phyloP scores from a whole-genome alignment of 257 asterid species.

The Solanum boliviense region DNA sequence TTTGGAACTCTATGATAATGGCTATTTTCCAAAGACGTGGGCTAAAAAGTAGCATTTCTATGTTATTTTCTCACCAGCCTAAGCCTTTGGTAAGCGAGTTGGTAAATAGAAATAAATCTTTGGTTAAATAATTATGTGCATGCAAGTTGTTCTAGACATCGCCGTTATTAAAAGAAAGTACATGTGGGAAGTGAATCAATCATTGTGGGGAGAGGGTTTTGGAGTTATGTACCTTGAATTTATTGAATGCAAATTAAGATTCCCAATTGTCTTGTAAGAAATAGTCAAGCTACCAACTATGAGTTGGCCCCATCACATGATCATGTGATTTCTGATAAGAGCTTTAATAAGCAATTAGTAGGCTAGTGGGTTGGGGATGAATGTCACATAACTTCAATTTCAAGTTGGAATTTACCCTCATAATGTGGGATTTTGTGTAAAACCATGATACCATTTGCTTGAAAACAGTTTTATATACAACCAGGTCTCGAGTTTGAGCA shows the following conservation, averaged over 20 bases:
- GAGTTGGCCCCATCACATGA: conserved; percentile 23
- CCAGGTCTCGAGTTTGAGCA: neutral
- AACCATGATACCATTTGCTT: neutral
- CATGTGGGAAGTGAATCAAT: conserved; percentile 15
- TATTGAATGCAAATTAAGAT: conserved; percentile 8
- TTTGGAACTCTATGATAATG: neutral
- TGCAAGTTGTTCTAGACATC: too few species aligned
- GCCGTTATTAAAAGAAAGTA: neutral
- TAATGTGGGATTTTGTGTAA: neutral
- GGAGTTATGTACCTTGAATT: conserved; percentile 1
- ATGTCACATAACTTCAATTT: neutral
- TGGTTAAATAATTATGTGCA: neutral
- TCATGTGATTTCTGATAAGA: conserved; percentile 10
- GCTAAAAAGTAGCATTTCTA: neutral
- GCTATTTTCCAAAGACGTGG: neutral
- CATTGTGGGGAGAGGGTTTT: conserved; percentile 1
- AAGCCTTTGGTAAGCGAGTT: neutral
- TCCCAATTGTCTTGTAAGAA: neutral
- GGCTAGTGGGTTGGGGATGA: neutral
- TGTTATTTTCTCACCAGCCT: neutral
- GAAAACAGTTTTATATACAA: neutral
- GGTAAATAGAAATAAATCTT: neutral
- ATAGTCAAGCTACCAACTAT: conserved; percentile 1
- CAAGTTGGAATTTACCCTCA: neutral
- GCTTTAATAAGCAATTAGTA: conserved; percentile 1